Evolutionary conservation across 176 grass and related monocot genomes (phyloP), one percentile per base, ranked within the genome.

Genomic region (Puya raimondii): DNA sequence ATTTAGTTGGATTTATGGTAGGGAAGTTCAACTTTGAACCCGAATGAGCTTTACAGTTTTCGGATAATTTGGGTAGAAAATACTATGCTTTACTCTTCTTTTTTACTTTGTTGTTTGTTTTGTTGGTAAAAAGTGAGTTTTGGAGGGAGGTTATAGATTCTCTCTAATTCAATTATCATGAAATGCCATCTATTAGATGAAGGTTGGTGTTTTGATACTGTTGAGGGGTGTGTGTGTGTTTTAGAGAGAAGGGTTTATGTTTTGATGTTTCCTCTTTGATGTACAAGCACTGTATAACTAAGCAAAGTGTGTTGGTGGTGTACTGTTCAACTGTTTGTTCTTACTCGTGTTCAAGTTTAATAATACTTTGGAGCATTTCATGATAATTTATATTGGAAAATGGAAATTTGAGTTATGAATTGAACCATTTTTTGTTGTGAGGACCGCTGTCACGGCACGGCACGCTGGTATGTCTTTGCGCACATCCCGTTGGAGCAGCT

Each of bases 1-100:
- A 72, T 89, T 92, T 56, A 96, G 88, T 80, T 96, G 92, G 92
- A 80, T 96, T 50, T 87, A 82, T 74, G 86, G 83, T 1, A 87
- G 86, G 76, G 86, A 96, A 50, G 81, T 92, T 71, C 82, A 91
- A 80, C 74, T 91, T 56, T 96, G 74, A 96, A 70, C 26, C 48
- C 13, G 2, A 42, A 23, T 9, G 49, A 4, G 20, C 33, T 42
- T 0, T 6, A 42, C 4, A 42, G 33, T 42, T 42, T 7, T 42
- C 33, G 0, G 33, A 42, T 42, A 42, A 42, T 64, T 59, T 59
- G 16, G n/a, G 1, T 10, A 61, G n/a, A 61, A 61, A 61, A 22
- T 61, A 61, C 72, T 21, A 64, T 74, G 42, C 22, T 54, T 71
- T 33, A 12, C 16, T 61, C 56, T 27, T 71, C 33, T 71, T 27